A percentile compares a stretch with the other conserved stretches of the same genome.
These are phyloP conservation scores for Mollisiaceae sp. DNA, from an alignment of 2,329 filamentous ascomycete genomes.

Conservation along the genomic window DNA sequence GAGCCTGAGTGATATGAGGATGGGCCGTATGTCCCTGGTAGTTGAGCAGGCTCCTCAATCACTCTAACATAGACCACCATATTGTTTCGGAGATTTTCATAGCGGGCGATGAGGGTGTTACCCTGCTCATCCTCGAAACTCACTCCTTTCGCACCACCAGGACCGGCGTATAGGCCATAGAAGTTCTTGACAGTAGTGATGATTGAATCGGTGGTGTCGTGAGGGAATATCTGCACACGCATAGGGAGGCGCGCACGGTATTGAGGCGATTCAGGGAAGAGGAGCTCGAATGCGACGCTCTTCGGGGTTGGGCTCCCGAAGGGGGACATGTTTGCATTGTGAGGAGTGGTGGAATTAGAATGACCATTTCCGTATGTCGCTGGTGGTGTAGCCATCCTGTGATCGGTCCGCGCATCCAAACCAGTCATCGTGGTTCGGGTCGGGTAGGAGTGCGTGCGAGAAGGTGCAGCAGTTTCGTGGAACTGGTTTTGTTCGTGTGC, in stretches of 20 bases:
- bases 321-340: slow-evolving; percentile 40
- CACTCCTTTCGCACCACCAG: slow-evolving; percentile 74
- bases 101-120: slow-evolving; percentile 90
- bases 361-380: slow-evolving; percentile 33
- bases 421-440: slow-evolving; percentile 39
- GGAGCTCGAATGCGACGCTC: slow-evolving; percentile 79
- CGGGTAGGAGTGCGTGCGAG: slow-evolving; percentile 36
- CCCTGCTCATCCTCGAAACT: slow-evolving; percentile 93
- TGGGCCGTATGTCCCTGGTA: slow-evolving; percentile 55
- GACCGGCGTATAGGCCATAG: slow-evolving; percentile 88
- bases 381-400: slow-evolving; percentile 41
- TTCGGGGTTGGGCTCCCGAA: slow-evolving; percentile 57
- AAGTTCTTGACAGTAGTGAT: slow-evolving; percentile 99
- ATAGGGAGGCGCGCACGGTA: slow-evolving; percentile 79
- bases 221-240: slow-evolving; percentile 88
- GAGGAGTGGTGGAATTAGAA: slow-evolving; percentile 34
- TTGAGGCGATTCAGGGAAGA: slow-evolving; percentile 70
- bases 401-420: slow-evolving; percentile 35
- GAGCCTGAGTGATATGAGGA: slow-evolving; percentile 57
- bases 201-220: slow-evolving; percentile 97
- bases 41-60: slow-evolving; percentile 62
- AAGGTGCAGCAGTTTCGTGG: slow-evolving; percentile 30
- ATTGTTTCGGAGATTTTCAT: slow-evolving; percentile 92
- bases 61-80: slow-evolving; percentile 94
- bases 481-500: slow-evolving; percentile 38